A percentile compares a stretch with the other conserved stretches of the same genome.
These are phyloP conservation scores for Tetracladium maxilliforme DNA, from an alignment of 2,329 filamentous ascomycete genomes.

Conservation along the genomic window DNA sequence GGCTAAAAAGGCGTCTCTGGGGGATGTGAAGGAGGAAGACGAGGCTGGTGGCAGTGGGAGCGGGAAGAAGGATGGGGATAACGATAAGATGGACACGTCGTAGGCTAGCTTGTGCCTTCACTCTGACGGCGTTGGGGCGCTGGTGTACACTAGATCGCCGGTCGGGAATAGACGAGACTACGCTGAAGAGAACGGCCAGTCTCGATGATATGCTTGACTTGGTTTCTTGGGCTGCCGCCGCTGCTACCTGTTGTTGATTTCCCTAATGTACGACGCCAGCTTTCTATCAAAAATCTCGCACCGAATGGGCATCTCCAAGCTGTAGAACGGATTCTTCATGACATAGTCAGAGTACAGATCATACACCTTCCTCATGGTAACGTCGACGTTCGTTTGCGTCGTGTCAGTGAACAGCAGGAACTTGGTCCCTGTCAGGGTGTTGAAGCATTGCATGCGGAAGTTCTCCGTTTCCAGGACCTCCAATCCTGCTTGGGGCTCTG, in stretches of 20 bases:
- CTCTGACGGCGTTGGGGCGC: constrained; percentile 16
- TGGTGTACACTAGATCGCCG: constrained; percentile 6
- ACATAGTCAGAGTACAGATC: constrained; percentile 94
- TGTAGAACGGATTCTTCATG: constrained; percentile 99
- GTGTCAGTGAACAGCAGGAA: constrained; percentile 91
- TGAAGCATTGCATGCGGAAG: constrained; percentile 93
- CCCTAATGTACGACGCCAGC: constrained; percentile 65
- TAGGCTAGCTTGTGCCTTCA: too few relatives aligned
- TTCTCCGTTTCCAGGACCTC: constrained; percentile 89
- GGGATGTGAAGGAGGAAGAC: constrained; percentile 68
- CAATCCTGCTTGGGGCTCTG: constrained; percentile 59
- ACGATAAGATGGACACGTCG: constrained; percentile 86
- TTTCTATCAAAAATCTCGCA: constrained; percentile 92
- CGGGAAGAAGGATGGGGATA: constrained; percentile 35
- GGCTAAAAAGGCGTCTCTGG: constrained; percentile 61
- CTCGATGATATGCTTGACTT: background rate
- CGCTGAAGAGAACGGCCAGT: background rate
- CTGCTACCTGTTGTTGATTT: constrained; percentile 45
- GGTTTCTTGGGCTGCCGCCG: constrained; percentile 5
- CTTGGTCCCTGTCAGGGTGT: constrained; percentile 85
- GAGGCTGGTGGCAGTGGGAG: constrained; percentile 50
- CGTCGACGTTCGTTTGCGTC: constrained; percentile 57
- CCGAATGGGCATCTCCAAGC: constrained; percentile 90
- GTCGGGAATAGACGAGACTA: background rate
- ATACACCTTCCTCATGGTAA: constrained; percentile 72